Base-by-base conservation (phyloP, 192 early-diverging fungal species). In the Entrophospora sp. region DNA sequence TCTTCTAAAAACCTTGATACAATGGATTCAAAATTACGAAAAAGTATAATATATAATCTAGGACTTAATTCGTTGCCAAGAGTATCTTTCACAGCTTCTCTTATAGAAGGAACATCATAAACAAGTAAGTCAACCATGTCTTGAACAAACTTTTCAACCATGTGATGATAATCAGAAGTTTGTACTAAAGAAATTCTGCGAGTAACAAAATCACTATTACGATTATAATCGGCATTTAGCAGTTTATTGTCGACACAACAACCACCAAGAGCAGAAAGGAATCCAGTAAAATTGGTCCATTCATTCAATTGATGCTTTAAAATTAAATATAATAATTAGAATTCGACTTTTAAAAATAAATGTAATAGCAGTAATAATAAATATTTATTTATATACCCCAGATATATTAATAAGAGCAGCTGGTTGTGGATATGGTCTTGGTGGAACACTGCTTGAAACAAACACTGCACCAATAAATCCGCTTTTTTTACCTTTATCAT, bases 201-300 rank as follows among this genome's bases (percentile, higher is more conserved):
- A 65, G 68, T 14, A 68, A 64, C 30, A 74, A 74, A n/a, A n/a
- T 89, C 86, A 5, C 89, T 80, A 72, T 82, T 85, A 4, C 63
- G 46, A 38, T 73, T 73, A 8, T 68, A 73, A 59, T 84, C 77
- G 13, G 69, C 42, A 61, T 32, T 61, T 28, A 36, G 6, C 27
- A 18, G 62, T 14, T 38, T 48, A 0, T 49, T 75, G 55, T 66
- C 70, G 8, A 86, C 67, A 46, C 87, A 90, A n/a, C 81, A 79
- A 1, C 89, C 91, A 42, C 88, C 91, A 14, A 91, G 66, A 14
- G 91, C 85, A 38, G 87, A 88, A 22, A 92, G 75, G 67, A 92
- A 94, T 1, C 90, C 89, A 5, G 88, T 89, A 69, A 89, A 90
- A 60, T 91, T 89, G 53, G 82, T 77, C 88, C 92, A 90, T 46